Evolutionary conservation across 139 green algal genomes (phyloP), one percentile per base, ranked within the genome.

Genomic region (Picochlorum sp.): DNA sequence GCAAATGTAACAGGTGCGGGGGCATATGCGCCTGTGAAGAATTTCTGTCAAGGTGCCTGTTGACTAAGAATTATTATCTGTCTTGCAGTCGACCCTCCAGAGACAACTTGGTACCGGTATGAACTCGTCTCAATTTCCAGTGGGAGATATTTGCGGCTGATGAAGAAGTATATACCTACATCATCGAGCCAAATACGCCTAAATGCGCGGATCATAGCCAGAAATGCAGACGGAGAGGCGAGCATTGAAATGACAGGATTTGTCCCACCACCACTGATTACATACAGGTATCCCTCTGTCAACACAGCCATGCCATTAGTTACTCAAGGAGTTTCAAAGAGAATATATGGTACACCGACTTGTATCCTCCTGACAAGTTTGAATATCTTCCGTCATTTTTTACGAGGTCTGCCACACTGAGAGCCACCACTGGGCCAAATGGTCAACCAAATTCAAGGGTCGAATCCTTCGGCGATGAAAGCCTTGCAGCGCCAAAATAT

Each of bases 401-500:
- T 16, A 23, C 20, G 10, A 16, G 58, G 57, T 28, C 15, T 65
- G 58, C 13, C 11, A 54, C n/a, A 20, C 11, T 54, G n/a, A 8
- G 21, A 28, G 58, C 4, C 18, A 65, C 6, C 57, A 23, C 57
- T 16, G 23, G 23, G 0, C 21, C 58, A 59, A 52, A 26, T 6
- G 58, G 58, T 6, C 58, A 65, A 6, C 58, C 58, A 57, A 18
- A 11, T 65, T 6, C 20, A 26, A 28, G 58, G 15, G 58, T 50
- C 18, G 14, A 28, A 1, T 15, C n/a, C 6, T 65, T 57, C 28
- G 44, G 13, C 13, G 58, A 65, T 18, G 13, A 15, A 28, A n/a
- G 1, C 7, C 21, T 65, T 9, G 13, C 20, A 24, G 23, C 26
- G 6, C 13, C 20, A 7, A 26, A 51, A 26, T 65, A 65, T 7